Evolutionary conservation across 306 rosid genomes (phyloP).

Genomic region (Datisca glomerata): DNA sequence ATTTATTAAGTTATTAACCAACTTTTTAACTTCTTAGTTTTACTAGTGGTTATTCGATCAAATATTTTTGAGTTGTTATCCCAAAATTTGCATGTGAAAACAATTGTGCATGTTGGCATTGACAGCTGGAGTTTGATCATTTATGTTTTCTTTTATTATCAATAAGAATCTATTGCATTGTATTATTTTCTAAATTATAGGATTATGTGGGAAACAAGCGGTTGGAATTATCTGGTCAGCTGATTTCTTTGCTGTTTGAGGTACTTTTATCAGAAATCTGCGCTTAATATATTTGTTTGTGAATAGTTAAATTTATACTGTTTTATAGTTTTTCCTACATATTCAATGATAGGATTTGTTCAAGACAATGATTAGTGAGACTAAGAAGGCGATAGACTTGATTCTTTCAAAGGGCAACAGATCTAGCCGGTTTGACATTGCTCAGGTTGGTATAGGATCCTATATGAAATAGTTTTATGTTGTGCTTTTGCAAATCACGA

Average conservation of each 20-base stretch:
- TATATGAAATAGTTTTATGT: too few relatives aligned
- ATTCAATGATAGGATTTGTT: conserved; percentile 94
- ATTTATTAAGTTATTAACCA: too few relatives aligned
- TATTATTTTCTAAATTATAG: conserved; percentile 15
- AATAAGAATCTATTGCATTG: background rate
- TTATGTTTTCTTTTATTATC: too few relatives aligned
- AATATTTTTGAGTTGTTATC: too few relatives aligned
- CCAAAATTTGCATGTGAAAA: too few relatives aligned
- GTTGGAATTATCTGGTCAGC: conserved; percentile 87
- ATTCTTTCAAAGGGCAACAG: conserved; percentile 39
- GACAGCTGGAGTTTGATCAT: too few relatives aligned
- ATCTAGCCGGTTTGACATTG: conserved; percentile 48
- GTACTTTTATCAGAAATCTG: too few relatives aligned
- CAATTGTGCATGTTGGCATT: too few relatives aligned
- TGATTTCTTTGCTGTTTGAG: conserved; percentile 85
- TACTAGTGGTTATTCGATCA: too few relatives aligned
- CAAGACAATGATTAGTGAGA: conserved; percentile 59
- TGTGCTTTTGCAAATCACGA: too few relatives aligned
- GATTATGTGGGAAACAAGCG: conserved; percentile 97
- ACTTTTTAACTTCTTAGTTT: too few relatives aligned
- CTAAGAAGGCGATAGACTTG: conserved; percentile 24
- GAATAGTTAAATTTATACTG: background rate
- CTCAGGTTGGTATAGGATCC: conserved; percentile 50
- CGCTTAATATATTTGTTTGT: conserved; percentile 7
- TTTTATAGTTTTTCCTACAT: too few relatives aligned